Conservation (phyloP, 805 yeast species). For the Candida yuanshanica region DNA sequence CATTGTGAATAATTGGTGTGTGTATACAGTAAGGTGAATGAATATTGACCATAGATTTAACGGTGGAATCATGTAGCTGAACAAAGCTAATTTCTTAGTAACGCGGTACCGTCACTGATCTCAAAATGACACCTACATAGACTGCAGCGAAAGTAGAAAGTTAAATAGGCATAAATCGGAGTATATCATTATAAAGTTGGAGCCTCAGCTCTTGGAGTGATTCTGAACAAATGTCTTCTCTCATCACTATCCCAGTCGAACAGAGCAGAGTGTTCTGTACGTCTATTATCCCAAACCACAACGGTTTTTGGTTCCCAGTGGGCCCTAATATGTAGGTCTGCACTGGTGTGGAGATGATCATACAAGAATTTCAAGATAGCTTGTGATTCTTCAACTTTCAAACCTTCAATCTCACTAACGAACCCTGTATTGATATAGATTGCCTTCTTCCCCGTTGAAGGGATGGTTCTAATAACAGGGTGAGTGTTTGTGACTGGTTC, state of each 20-base stretch:
- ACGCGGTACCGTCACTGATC: no score
- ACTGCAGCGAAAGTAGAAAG: no score
- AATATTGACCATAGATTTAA: no score
- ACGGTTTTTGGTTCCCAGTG: conserved; percentile 58
- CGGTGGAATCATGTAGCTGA: no score
- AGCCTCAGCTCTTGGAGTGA: conserved; percentile 59
- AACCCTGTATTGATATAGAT: conserved; percentile 51
- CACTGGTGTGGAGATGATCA: conserved; percentile 38
- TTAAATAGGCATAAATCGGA: no score
- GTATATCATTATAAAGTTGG: conserved; percentile 33
- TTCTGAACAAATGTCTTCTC: conserved; percentile 58
- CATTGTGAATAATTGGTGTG: conserved; percentile 2
- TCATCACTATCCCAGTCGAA: conserved; percentile 57
- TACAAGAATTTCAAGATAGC: conserved; percentile 47
- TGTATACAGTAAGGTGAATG: no score
- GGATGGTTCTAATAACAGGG: conserved; percentile 60
- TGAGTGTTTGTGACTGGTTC: conserved; percentile 51
- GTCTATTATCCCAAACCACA: conserved; percentile 67
- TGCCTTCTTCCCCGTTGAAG: conserved; percentile 52
- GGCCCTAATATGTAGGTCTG: conserved; percentile 56
- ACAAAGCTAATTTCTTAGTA: no score
- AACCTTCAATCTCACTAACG: conserved; percentile 55
- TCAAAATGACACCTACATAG: no score
- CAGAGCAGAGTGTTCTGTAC: conserved; percentile 55
- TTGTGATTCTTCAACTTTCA: conserved; percentile 60